Evolutionary conservation across 768 basidiomycete species (phyloP).

Genomic region (Pleurotus djamor): DNA sequence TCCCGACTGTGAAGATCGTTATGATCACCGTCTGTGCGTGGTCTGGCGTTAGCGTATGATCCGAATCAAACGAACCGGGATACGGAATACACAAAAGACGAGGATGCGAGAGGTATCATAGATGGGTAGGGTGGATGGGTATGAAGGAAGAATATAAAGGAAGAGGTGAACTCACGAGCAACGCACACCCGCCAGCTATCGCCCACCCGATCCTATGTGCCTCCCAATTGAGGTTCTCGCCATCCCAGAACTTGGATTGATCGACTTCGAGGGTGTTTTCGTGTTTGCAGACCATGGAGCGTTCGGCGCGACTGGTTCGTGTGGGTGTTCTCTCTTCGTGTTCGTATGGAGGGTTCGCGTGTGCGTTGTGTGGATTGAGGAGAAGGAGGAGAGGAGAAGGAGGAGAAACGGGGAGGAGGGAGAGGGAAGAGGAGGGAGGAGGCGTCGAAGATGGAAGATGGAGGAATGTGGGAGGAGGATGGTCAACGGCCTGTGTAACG

Average conservation of each 20-base stretch:
- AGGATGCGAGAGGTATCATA: too few species aligned
- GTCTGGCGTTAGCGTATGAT: neutral
- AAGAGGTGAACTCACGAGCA: slow-evolving; percentile 34
- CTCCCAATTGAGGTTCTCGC: slow-evolving; percentile 54
- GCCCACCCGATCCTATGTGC: slow-evolving; percentile 72
- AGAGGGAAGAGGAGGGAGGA: too few species aligned
- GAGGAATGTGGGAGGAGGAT: too few species aligned
- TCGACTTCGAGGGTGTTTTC: slow-evolving; percentile 49
- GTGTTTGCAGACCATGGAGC: slow-evolving; percentile 34
- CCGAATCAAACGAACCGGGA: too few species aligned
- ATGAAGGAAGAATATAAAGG: neutral
- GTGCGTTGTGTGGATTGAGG: neutral
- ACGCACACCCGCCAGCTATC: slow-evolving; percentile 61
- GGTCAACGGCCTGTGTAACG: too few species aligned
- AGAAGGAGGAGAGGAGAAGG: neutral
- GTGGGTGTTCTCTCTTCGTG: neutral
- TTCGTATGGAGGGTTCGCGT: too few species aligned
- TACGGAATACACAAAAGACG: too few species aligned
- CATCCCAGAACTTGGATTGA: slow-evolving; percentile 63
- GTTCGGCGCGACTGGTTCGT: neutral
- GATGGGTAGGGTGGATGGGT: too few species aligned
- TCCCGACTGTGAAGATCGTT: slow-evolving; percentile 48
- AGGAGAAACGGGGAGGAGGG: neutral
- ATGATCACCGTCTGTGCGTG: slow-evolving; percentile 54
- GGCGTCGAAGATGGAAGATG: too few species aligned